A percentile compares a stretch with the other conserved stretches of the same genome.
These are phyloP conservation scores for Plantago ovata DNA, from an alignment of 257 asterid species.

Conservation along the genomic window DNA sequence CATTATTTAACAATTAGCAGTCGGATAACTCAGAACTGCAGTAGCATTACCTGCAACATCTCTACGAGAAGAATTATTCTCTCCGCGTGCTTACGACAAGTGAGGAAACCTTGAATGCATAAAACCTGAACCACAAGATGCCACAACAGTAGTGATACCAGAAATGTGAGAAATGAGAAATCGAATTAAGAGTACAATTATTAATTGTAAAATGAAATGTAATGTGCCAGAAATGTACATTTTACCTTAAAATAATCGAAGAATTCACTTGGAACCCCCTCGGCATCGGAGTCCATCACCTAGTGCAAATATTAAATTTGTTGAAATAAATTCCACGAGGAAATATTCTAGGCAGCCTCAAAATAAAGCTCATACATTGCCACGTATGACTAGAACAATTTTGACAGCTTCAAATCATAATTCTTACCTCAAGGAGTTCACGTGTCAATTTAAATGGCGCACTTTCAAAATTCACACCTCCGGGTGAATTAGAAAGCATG, in stretches of 20 bases:
- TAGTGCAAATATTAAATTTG: constrained; percentile 30
- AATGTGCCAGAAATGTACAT: neutral
- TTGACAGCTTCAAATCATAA: constrained; percentile 6
- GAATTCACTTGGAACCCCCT: constrained; percentile 98
- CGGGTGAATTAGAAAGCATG: constrained; percentile 99
- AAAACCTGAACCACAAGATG: constrained; percentile 35
- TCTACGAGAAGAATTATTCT: constrained; percentile 95
- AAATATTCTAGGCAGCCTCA: constrained; percentile 15
- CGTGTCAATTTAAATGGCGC: constrained; percentile 98
- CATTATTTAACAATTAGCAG: neutral
- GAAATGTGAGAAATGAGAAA: constrained; percentile 9
- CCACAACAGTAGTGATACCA: constrained; percentile 12
- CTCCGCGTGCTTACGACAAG: constrained; percentile 97
- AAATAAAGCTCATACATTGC: constrained; percentile 3
- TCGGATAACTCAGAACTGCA: neutral
- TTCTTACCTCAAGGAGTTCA: constrained; percentile 90
- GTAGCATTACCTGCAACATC: constrained; percentile 75
- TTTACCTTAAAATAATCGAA: constrained; percentile 80
- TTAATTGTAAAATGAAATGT: neutral
- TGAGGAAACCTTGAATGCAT: constrained; percentile 95
- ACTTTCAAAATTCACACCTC: constrained; percentile 99
- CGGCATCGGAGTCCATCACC: constrained; percentile 99
- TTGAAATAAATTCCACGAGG: constrained; percentile 9
- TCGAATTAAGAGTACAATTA: constrained; percentile 1
- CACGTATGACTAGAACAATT: constrained; percentile 7